Evolutionary conservation across 352 stramenopile genomes (phyloP).

Genomic region (Aphanomyces euteiches): DNA sequence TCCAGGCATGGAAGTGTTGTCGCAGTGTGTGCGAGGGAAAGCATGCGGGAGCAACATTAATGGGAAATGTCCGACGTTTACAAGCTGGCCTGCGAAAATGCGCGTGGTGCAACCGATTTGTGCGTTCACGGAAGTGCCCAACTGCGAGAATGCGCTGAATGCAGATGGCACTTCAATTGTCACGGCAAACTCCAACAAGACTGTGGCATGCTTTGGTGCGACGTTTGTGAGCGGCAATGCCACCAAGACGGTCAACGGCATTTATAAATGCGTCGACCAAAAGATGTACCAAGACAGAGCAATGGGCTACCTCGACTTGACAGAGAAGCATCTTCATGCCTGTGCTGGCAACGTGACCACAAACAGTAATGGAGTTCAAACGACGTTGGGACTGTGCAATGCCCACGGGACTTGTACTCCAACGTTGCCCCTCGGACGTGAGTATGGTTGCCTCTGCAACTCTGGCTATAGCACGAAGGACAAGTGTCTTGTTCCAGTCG

Average conservation of each 20-base stretch:
- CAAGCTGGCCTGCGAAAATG: conserved; percentile 58
- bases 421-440: conserved; percentile 38
- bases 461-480: conserved; percentile 60
- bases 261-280: conserved; percentile 57
- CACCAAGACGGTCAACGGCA: conserved; percentile 16
- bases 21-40: conserved; percentile 64
- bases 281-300: conserved; percentile 45
- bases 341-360: conserved; percentile 39
- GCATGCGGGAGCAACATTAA: conserved; percentile 60
- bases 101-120: conserved; percentile 74
- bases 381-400: conserved; percentile 43
- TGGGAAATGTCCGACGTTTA: conserved; percentile 66
- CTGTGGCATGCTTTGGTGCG: conserved; percentile 22
- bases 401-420: conserved; percentile 65
- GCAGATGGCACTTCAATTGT: conserved; percentile 37
- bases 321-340: conserved; percentile 35
- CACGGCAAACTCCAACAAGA: conserved; percentile 6
- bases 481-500: conserved; percentile 52
- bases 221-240: conserved; percentile 12
- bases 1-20: conserved; percentile 51
- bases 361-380: not conserved
- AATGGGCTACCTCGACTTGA: conserved; percentile 46
- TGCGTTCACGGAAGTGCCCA: conserved; percentile 67
- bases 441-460: conserved; percentile 70
- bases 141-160: conserved; percentile 49